Evolutionary conservation across 108 stramenopile genomes (phyloP).

Genomic region (Cyclotella baltica): DNA sequence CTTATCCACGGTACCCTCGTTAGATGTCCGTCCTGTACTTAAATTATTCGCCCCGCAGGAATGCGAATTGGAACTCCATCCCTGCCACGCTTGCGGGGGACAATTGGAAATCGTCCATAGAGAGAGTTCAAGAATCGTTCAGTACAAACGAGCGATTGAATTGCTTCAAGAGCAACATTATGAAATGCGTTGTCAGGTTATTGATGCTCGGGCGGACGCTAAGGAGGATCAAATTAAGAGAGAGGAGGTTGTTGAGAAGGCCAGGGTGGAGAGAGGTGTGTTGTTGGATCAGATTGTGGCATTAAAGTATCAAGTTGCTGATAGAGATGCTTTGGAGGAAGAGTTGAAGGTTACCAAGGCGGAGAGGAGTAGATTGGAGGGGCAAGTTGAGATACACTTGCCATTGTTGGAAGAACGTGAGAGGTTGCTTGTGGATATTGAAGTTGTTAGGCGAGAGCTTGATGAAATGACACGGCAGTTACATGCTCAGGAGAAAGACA

Average conservation of each 20-base stretch:
- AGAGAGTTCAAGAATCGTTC: slow-evolving; percentile 49
- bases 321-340: slow-evolving; percentile 30
- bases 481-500: slow-evolving; percentile 21
- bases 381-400: slow-evolving; percentile 19
- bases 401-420: slow-evolving; percentile 39
- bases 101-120: slow-evolving; percentile 53
- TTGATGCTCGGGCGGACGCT: slow-evolving; percentile 38
- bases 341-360: slow-evolving; percentile 18
- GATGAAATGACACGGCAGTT: slow-evolving; percentile 10
- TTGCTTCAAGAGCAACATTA: slow-evolving; percentile 33
- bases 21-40: slow-evolving; percentile 53
- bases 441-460: slow-evolving; percentile 20
- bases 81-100: slow-evolving; percentile 54
- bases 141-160: slow-evolving; percentile 46
- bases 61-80: slow-evolving; percentile 48
- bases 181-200: slow-evolving; percentile 33
- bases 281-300: slow-evolving; percentile 41
- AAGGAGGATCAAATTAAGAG: slow-evolving; percentile 32
- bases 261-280: slow-evolving; percentile 25
- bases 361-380: slow-evolving; percentile 27
- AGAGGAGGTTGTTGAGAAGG: slow-evolving; percentile 13
- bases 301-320: slow-evolving; percentile 39
- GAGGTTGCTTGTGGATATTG: slow-evolving; percentile 31
- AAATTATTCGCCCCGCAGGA: slow-evolving; percentile 55
- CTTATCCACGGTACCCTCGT: slow-evolving; percentile 47